Evolutionary conservation across 768 basidiomycete species (phyloP).

Genomic region (Leccinum ochraceum): DNA sequence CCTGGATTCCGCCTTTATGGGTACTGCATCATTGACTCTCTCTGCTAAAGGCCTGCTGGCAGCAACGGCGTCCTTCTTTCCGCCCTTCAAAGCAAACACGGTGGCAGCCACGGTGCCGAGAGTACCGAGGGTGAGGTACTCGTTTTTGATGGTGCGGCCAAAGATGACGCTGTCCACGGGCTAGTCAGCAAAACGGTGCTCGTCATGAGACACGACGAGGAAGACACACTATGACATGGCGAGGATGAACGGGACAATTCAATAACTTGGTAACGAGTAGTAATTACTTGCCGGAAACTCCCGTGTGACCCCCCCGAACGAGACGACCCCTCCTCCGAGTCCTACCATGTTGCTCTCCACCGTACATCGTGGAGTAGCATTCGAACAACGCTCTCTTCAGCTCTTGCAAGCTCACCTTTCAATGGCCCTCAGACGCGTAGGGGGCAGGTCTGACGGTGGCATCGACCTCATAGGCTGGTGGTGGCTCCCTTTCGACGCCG

Average conservation of each 20-base stretch:
- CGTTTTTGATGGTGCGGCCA: conserved; percentile 79
- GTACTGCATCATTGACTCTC: conserved; percentile 64
- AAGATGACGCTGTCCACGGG: conserved; percentile 58
- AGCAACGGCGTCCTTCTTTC: conserved; percentile 47
- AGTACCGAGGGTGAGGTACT: conserved; percentile 74
- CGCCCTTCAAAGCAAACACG: conserved; percentile 55
- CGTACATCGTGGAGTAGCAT: conserved; percentile 68
- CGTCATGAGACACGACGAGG: not conserved
- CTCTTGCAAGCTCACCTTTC: conserved; percentile 66
- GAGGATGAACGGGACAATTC: conserved; percentile 6
- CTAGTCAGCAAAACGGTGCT: conserved; percentile 7
- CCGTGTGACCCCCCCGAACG: conserved; percentile 25
- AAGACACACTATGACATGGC: conserved; percentile 48
- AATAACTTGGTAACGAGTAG: not conserved
- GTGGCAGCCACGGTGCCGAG: conserved; percentile 59
- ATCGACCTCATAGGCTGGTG: conserved; percentile 92
- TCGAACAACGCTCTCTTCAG: conserved; percentile 67
- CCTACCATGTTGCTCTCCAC: conserved; percentile 39
- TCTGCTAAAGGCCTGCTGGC: conserved; percentile 45
- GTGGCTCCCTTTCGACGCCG: conserved; percentile 63
- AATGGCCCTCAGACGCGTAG: conserved; percentile 79
- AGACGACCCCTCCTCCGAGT: conserved; percentile 11
- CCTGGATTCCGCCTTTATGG: conserved; percentile 68
- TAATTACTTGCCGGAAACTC: conserved; percentile 18
- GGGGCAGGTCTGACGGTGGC: conserved; percentile 89